Evolutionary conservation across 768 basidiomycete genomes (phyloP).

Genomic region (Russula emetica): DNA sequence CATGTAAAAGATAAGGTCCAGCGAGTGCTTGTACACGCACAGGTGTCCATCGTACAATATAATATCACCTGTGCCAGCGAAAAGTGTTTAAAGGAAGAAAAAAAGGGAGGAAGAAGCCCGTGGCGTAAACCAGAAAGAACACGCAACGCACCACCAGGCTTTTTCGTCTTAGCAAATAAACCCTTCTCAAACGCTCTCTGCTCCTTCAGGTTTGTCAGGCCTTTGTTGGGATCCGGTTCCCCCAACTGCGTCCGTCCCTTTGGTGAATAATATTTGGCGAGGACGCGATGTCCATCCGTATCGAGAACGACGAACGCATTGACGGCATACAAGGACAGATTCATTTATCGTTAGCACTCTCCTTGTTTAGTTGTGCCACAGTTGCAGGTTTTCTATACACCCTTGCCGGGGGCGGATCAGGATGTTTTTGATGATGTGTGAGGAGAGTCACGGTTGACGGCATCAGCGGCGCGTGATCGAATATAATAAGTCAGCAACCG

Average conservation of each 20-base stretch:
- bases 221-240: conserved; percentile 44
- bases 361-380: background rate
- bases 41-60: conserved; percentile 86
- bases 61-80: conserved; percentile 66
- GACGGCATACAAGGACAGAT: conserved; percentile 84
- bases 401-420: background rate
- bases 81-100: background rate
- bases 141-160: conserved; percentile 70
- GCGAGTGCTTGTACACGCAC: conserved; percentile 90
- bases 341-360: conserved; percentile 40
- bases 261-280: conserved; percentile 94
- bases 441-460: background rate
- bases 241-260: conserved; percentile 54
- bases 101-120: background rate
- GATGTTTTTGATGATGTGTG: background rate
- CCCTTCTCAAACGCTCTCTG: conserved; percentile 95
- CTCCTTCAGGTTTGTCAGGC: conserved; percentile 74
- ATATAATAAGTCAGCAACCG: background rate
- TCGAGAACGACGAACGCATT: conserved; percentile 89
- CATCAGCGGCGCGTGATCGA: background rate
- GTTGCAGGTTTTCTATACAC: no score
- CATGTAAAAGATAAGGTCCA: conserved; percentile 94
- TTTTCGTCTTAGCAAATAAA: conserved; percentile 92
- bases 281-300: conserved; percentile 89
- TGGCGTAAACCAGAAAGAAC: background rate